Percentiles rank a stretch among this genome's conserved stretches.
Conservation (phyloP, 345 rosid species). For the Aurinia saxatilis region DNA sequence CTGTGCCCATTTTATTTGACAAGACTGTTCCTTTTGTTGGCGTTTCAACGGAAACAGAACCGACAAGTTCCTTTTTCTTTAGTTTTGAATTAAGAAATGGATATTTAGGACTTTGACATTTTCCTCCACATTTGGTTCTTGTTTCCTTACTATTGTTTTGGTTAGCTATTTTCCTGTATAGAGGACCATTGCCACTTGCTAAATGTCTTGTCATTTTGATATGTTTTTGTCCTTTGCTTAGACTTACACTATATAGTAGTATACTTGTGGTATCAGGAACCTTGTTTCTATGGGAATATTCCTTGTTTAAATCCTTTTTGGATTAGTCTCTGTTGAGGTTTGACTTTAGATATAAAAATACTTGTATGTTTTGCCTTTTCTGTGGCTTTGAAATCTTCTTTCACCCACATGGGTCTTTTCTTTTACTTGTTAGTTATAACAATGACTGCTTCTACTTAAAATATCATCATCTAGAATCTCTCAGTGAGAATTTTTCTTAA, state of each 20-base stretch:
- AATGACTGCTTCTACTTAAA: conserved; percentile 9
- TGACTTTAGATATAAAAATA: conserved; percentile 20
- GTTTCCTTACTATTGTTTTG: conserved; percentile 19
- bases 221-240: conserved; percentile 15
- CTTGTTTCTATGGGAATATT: conserved; percentile 26
- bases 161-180: background rate
- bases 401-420: conserved; percentile 22
- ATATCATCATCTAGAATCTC: conserved; percentile 15
- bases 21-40: conserved; percentile 14
- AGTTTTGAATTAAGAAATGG: background rate
- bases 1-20: background rate
- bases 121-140: conserved; percentile 22
- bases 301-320: conserved; percentile 19
- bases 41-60: background rate
- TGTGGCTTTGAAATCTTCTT: conserved; percentile 23
- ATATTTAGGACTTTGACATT: conserved; percentile 26
- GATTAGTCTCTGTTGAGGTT: conserved; percentile 25
- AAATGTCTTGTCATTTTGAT: conserved; percentile 13
- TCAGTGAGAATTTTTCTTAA: background rate
- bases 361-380: conserved; percentile 14
- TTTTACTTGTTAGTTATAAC: conserved; percentile 1
- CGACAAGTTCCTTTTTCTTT: conserved; percentile 14
- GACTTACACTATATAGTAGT: conserved; percentile 4
- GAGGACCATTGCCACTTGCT: conserved; percentile 27
- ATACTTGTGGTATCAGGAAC: conserved; percentile 21